Evolutionary conservation across 2,329 filamentous ascomycete species (phyloP).

Genomic region (Aspergillus sp.): DNA sequence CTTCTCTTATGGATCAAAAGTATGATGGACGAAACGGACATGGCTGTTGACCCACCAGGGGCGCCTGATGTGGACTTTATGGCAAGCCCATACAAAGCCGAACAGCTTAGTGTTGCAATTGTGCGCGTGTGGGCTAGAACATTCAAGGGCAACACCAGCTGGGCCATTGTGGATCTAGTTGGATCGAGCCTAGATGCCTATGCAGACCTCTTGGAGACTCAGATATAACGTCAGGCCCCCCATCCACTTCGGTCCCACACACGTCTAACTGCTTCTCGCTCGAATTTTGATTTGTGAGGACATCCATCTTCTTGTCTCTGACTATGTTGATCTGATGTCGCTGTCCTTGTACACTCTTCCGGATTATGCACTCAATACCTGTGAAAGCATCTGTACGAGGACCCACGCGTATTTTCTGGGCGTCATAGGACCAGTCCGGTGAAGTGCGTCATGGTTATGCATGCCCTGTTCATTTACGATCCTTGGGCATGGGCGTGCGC

Average conservation of each 20-base stretch:
- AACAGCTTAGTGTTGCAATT: conserved; percentile 47
- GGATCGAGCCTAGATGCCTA: conserved; percentile 47
- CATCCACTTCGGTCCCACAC: background rate
- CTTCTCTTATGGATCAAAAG: conserved; percentile 48
- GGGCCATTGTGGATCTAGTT: conserved; percentile 48
- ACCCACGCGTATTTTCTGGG: background rate
- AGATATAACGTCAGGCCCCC: conserved; percentile 9
- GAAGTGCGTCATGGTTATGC: background rate
- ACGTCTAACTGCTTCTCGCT: background rate
- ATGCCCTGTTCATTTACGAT: background rate
- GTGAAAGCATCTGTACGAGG: background rate
- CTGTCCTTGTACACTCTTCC: too few species aligned
- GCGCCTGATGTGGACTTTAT: conserved; percentile 42
- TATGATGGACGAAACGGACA: conserved; percentile 50
- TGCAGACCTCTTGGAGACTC: conserved; percentile 42
- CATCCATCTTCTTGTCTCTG: too few species aligned
- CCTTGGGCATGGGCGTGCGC: background rate
- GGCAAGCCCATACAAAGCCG: conserved; percentile 42
- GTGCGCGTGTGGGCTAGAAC: conserved; percentile 47
- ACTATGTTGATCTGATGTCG: too few species aligned
- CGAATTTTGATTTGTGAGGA: background rate
- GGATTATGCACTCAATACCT: background rate
- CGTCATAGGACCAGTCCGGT: background rate
- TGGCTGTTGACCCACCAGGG: conserved; percentile 39
- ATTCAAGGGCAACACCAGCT: conserved; percentile 48